Evolutionary conservation across 2,329 filamentous ascomycete species (phyloP), one percentile per base, ranked within the genome.

Genomic region (Celoporthe dispersa): DNA sequence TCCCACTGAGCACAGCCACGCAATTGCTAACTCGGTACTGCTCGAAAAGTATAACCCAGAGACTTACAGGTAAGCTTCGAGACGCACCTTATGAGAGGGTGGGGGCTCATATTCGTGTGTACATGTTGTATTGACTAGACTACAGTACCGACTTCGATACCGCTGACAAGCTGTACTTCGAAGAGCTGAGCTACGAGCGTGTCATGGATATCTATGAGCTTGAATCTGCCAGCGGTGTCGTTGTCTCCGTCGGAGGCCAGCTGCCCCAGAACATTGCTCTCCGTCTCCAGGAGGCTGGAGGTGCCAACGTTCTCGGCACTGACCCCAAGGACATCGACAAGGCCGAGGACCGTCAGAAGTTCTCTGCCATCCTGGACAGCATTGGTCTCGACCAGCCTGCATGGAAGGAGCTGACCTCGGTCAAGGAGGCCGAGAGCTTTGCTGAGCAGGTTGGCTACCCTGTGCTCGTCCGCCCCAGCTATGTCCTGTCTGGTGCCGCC

Each of bases 201-300:
- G 95, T 98, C 12, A 97, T 98, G 94, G 96, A 99, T 80, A 98
- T 98, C 74, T 98, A 98, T 80, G 96, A 98, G 81, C 88, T 98
- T 22, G 96, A 98, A 82, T 85, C 85, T 70, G 91, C 94, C 8
- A 89, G 86, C 67, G 95, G 94, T 75, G 94, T 98, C 35, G 94
- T 98, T 4, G 95, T 98, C 9, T 98, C 94, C 70, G 94, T 98
- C 14, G 96, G 96, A 78, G 96, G 96, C 59, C 96, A 99, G 82
- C 88, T 98, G 71, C 94, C 96, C 2, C 96, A 99, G 83, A 98
- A 98, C 84, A 98, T 98, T 78, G 96, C 96, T 4, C 90, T 98
- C 63, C 92, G 93, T 75, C 89, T 99, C 4, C 95, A 98, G 83
- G 94, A 98, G 79, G 91, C 90, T 66, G 96, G 96, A 67, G 91